Evolutionary conservation across 495 filamentous ascomycete species (phyloP).

Genomic region (Xeromyces bisporus): DNA sequence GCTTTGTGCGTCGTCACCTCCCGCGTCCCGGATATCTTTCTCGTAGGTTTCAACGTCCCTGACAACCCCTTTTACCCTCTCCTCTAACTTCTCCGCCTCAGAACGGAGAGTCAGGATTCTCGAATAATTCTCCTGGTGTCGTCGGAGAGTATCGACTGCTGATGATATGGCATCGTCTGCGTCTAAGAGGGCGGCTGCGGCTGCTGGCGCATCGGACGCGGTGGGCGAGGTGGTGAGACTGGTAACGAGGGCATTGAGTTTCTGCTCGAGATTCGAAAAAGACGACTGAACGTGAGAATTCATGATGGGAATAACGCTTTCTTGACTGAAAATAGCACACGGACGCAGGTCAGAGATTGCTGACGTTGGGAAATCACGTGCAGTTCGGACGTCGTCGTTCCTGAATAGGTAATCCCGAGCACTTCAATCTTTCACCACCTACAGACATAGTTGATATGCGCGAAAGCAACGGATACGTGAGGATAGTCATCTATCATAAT

Average conservation of each 20-base stretch:
- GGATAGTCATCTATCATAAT: too few relatives aligned
- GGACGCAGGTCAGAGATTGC: too few relatives aligned
- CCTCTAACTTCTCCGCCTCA: slow-evolving; percentile 23
- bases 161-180: slow-evolving; percentile 26
- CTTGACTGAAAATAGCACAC: too few relatives aligned
- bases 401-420: too few relatives aligned
- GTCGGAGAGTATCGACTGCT: slow-evolving; percentile 22
- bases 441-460: too few relatives aligned
- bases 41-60: slow-evolving; percentile 23
- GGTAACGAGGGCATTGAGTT: slow-evolving; percentile 24
- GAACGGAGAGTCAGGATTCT: slow-evolving; percentile 20
- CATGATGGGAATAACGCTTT: slow-evolving; percentile 11
- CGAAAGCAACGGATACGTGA: too few relatives aligned
- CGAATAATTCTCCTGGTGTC: slow-evolving; percentile 28
- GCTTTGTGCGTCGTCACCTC: slow-evolving; percentile 14
- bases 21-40: slow-evolving; percentile 18
- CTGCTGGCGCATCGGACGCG: slow-evolving; percentile 24
- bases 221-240: slow-evolving; percentile 27
- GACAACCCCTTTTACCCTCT: slow-evolving; percentile 26
- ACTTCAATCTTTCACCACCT: too few relatives aligned
- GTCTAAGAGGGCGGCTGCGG: slow-evolving; percentile 22
- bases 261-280: slow-evolving; percentile 22
- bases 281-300: slow-evolving; percentile 20
- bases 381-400: too few relatives aligned
- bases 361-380: too few relatives aligned